Base-by-base conservation (phyloP, 495 filamentous ascomycete genomes). In the Tuber melanosporum region DNA sequence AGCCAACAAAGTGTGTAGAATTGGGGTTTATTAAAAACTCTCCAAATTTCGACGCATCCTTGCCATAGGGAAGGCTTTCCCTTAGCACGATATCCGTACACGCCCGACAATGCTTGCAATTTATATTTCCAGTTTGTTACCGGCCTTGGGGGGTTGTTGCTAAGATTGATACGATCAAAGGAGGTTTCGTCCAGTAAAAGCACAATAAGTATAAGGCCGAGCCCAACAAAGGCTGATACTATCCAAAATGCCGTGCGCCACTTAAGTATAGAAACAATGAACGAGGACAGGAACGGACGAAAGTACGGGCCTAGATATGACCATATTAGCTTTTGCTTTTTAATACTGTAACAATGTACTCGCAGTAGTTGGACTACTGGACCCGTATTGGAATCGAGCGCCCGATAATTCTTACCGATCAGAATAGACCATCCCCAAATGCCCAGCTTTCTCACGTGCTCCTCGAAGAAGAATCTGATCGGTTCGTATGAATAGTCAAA, bases 381-480 rank as follows among this genome's bases (percentile, higher is more conserved):
- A 26, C 14, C 12, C 6, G 3, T 66, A 32, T 66, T 66, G 26
- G n/a, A 14, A 32, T 2, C 15, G 22, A 26, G 26, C 6, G 26
- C 12, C 17, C 14, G 3, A 32, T 0, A 32, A 32, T 36, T 17
- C 57, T 17, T 32, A 66, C 78, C 78, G 72, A 82, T 73, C 43
- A 82, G 45, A 71, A 82, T 80, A 7, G 74, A 76, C 80, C 80
- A 82, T 44, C 80, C 79, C 80, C 80, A 82, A 43, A 82, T 82
- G 10, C 76, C 76, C 41, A 82, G 43, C 44, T 81, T 82, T 6
- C 79, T 74, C 26, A 74, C 80, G 39, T 81, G 79, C 43, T 82
- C 80, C 26, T 82, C 80, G 26, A 82, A 82, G 57, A 76, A 76
- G 66, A 79, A 82, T 26, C 80, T 82, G 15, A 32, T 66, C 19